A percentile compares a stretch with the other conserved stretches of the same genome.
phyloP scores from a whole-genome alignment of 2,329 filamentous ascomycete species.

The Fusarium torulosum region DNA sequence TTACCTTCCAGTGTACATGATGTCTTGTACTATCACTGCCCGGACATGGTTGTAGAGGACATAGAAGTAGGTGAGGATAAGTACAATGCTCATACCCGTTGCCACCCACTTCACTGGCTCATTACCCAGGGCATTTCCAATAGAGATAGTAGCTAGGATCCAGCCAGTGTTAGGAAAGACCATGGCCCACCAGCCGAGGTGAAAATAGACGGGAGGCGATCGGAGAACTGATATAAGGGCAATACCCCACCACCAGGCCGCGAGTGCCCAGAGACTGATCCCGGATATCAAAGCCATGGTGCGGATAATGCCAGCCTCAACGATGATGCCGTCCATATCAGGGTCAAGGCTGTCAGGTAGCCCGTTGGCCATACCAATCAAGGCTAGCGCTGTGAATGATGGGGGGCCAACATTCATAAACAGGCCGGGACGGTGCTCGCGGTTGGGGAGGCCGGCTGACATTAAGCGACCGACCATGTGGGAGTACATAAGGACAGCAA shows the following conservation, averaged over 20 bases:
- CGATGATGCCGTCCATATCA: background rate
- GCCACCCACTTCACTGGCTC: constrained; percentile 14
- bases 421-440: constrained; percentile 3
- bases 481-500: constrained; percentile 6
- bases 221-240: constrained; percentile 1
- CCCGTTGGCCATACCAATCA: constrained; percentile 12
- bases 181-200: constrained; percentile 4
- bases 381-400: constrained; percentile 7
- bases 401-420: constrained; percentile 9
- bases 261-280: constrained; percentile 6
- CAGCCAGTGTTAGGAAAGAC: constrained; percentile 11
- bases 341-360: background rate
- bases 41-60: constrained; percentile 1
- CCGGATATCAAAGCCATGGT: constrained; percentile 4
- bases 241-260: constrained; percentile 16
- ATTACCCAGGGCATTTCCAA: background rate
- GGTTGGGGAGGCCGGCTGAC: constrained; percentile 4
- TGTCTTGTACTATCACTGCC: constrained; percentile 8
- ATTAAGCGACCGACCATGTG: constrained; percentile 8
- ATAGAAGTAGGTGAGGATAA: constrained; percentile 11
- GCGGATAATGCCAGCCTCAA: constrained; percentile 4
- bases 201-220: constrained; percentile 6
- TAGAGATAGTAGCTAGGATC: constrained; percentile 10
- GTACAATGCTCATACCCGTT: constrained; percentile 13
- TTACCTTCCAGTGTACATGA: constrained; percentile 19